Evolutionary conservation across 306 rosid genomes (phyloP), one percentile per base, ranked within the genome.

Genomic region (Castanea mollissima): DNA sequence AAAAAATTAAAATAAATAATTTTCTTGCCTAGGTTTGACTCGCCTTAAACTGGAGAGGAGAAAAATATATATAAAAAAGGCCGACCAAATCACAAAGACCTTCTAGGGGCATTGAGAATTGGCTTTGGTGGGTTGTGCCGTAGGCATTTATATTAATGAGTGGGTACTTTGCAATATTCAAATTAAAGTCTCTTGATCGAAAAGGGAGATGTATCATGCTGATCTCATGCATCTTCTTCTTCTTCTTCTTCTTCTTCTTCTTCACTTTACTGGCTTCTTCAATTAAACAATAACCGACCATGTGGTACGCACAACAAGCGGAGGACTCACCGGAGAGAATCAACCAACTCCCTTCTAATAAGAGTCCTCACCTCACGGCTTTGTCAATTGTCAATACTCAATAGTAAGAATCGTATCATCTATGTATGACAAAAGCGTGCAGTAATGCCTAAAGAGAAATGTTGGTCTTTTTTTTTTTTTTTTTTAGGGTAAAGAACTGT

Each of bases 81-180:
- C 86, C 87, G 87, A 78, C 87, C 90, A 86, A 81, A 87, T 84
- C 87, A 32, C 73, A 31, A 59, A 38, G 67, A 81, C 77, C 74
- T 83, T 75, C 52, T 73, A 64, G 77, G 60, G 60, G 49, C 54
- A 64, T 18, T 15, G 75, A 81, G 80, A 68, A 75, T 27, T 81
- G 68, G 49, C 23, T 73, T 23, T 58, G 23, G 71, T 80, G 83
- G 67, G 81, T 74, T 74, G 87, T 81, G 80, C 74, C 74, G 41
- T 25, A 23, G 27, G 60, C 69, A 76, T 76, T 55, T n/a, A 73
- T 60, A 74, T 60, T 68, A 75, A 13, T 52, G 20, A 13, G 46
- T 41, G 12, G 10, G 46, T 32, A 41, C 54, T 49, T 44, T 27
- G 70, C 27, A 15, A 64, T 67, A 46, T 60, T 27, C 19, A 25